A percentile compares a stretch with the other conserved stretches of the same genome.
Conservation (phyloP, 495 filamentous ascomycete genomes). For the Aspergillus mulundensis region DNA sequence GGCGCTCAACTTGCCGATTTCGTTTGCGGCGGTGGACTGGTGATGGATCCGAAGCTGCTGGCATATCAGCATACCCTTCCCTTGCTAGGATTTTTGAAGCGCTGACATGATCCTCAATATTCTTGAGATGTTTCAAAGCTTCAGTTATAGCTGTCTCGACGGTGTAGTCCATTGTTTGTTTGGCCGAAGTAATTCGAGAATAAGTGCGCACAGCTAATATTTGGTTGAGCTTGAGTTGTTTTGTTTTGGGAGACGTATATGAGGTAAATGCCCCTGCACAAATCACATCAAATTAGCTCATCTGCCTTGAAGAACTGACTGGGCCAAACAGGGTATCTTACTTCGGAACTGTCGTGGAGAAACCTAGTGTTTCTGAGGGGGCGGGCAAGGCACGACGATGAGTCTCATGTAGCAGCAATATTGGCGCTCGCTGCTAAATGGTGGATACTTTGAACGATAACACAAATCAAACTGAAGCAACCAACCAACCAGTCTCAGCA, state of each 20-base stretch:
- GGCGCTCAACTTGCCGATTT: slow-evolving; percentile 26
- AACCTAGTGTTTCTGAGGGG: neutral
- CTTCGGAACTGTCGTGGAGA: neutral
- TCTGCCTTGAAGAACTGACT: neutral
- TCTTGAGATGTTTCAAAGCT: slow-evolving; percentile 22
- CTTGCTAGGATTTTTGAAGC: neutral
- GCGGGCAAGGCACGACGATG: neutral
- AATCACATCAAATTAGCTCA: neutral
- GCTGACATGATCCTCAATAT: slow-evolving; percentile 22
- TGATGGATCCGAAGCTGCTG: slow-evolving; percentile 24
- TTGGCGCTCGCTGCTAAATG: too few relatives aligned
- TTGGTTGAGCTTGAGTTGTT: neutral
- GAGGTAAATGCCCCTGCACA: neutral
- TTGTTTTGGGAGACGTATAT: neutral
- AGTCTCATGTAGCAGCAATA: neutral
- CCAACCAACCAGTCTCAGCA: too few relatives aligned
- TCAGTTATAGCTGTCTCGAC: slow-evolving; percentile 22
- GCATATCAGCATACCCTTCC: slow-evolving; percentile 1
- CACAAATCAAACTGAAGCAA: too few relatives aligned
- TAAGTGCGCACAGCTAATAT: too few relatives aligned
- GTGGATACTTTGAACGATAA: too few relatives aligned
- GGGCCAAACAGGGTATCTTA: neutral
- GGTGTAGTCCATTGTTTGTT: slow-evolving; percentile 10
- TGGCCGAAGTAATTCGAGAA: neutral
- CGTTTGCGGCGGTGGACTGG: slow-evolving; percentile 22